Evolutionary conservation across 257 asterid species (phyloP), one percentile per base, ranked within the genome.

Genomic region (Scutellaria barbata): DNA sequence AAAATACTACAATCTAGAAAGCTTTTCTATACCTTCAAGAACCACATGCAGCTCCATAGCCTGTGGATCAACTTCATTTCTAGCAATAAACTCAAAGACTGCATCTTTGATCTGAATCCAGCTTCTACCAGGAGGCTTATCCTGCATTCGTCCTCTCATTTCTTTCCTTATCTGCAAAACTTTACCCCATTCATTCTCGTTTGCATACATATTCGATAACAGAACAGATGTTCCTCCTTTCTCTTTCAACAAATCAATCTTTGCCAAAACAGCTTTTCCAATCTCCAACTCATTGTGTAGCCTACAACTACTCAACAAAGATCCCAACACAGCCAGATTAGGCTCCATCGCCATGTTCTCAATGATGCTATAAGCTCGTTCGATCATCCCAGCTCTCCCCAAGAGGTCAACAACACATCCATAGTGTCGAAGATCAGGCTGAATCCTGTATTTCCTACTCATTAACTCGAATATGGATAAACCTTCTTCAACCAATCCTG

Each of bases 341-440:
- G 87, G 87, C 52, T 76, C 79, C 81, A 78, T 65, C 3, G 84
- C 76, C 87, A 82, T 84, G 47, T 55, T 80, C 61, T 78, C 82
- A 9, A 86, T 66, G 1, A 86, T 56, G 16, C 48, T 54, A 76
- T 72, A 80, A 60, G 86, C 89, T 64, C 64, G 83, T 22, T 76
- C 67, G 2, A 86, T 53, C 87, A 84, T 73, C 66, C 87, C 89
- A 37, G 79, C 85, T 76, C 85, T 74, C 14, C 86, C 89, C 74
- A 82, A 63, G 20, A 84, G 83, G 72, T 86, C 92, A 22, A 86
- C 80, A 7, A 82, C 37, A 72, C 92, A 86, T 52, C 87, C 89
- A 50, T 82, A 86, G 69, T 86, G 91, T 58, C 79, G 75, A 41
- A 82, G 81, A 56, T 80, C 74, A 13, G 84, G 89, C 69, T 77